Evolutionary conservation across 2,329 filamentous ascomycete genomes (phyloP), one percentile per base, ranked within the genome.

Genomic region (Ceratocystis variospora): DNA sequence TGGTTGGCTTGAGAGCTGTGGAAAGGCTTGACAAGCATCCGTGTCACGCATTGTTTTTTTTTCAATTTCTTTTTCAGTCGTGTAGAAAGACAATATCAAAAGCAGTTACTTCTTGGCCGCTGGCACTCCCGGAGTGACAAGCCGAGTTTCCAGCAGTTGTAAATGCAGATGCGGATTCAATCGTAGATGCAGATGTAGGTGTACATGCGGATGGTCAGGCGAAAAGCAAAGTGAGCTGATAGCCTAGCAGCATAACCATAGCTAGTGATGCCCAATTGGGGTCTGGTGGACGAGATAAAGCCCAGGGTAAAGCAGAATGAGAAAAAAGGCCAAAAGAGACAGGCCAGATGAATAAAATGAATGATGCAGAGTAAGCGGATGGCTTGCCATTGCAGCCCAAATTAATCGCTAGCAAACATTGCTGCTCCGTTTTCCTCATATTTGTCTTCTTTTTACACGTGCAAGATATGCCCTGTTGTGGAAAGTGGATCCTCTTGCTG

Each of bases 401-500:
- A n/a, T 59, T 59, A 28, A 25, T 53, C 48, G 48, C 19, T 53
- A 53, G 15, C 48, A 53, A 15, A 12, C 48, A 53, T 25, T 53
- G 10, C 22, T 10, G 2, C 53, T 59, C 25, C 10, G 28, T 59
- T 37, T 59, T 33, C 46, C 17, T n/a, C 22, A 3, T 50, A 50
- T n/a, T 22, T 50, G 46, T 50, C 46, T 50, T 50, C 22, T 50
- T n/a, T 7, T 50, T 19, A n/a, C 7, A 37, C 28, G 15, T 59
- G 53, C 53, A 59, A 59, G 28, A 59, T 59, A 59, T 59, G 53
- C 28, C 53, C 28, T 59, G 53, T 59, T 59, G 53, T 59, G 53
- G 53, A 59, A 59, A 59, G 53, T 59, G 53, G 53, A 59, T 59
- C 53, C 53, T 59, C 12, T 59, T 59, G 53, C 53, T 59, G 53